A percentile compares a stretch with the other conserved stretches of the same genome.
phyloP scores from a whole-genome alignment of 2,329 filamentous ascomycete genomes.

The Chrysosporium keratinophilum region DNA sequence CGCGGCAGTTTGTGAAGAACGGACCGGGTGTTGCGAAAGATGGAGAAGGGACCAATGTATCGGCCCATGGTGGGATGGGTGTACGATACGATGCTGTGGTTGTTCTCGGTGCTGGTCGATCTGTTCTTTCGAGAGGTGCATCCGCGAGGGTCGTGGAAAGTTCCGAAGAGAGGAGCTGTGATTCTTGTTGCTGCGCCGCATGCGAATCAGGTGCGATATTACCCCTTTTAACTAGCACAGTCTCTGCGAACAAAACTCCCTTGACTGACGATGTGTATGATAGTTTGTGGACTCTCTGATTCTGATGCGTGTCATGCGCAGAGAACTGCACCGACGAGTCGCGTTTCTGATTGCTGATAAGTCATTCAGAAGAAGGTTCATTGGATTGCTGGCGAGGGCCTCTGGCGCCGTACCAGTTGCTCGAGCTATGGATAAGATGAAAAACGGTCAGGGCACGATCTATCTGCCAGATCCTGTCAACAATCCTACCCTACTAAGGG shows the following conservation, averaged over 20 bases:
- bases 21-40: constrained; percentile 10
- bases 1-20: neutral
- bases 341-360: constrained; percentile 92
- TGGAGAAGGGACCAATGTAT: constrained; percentile 31
- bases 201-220: constrained; percentile 67
- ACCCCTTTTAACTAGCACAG: neutral
- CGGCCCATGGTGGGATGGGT: constrained; percentile 41
- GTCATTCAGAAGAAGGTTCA: constrained; percentile 79
- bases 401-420: constrained; percentile 90
- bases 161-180: constrained; percentile 76
- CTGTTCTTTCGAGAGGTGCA: constrained; percentile 98
- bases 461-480: constrained; percentile 82
- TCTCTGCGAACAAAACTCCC: neutral
- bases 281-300: constrained; percentile 94
- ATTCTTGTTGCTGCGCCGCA: constrained; percentile 95
- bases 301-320: constrained; percentile 78
- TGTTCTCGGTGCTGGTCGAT: constrained; percentile 62
- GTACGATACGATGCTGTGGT: constrained; percentile 43
- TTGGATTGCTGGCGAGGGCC: constrained; percentile 73
- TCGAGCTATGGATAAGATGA: constrained; percentile 79
- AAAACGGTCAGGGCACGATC: constrained; percentile 64
- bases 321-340: constrained; percentile 77
- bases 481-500: constrained; percentile 69
- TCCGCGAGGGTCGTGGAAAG: constrained; percentile 87
- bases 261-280: neutral